Percentiles rank a stretch among this genome's conserved stretches.
Evolutionary conservation across 305 asterid genomes (phyloP).

Genomic region (Vinca major): DNA sequence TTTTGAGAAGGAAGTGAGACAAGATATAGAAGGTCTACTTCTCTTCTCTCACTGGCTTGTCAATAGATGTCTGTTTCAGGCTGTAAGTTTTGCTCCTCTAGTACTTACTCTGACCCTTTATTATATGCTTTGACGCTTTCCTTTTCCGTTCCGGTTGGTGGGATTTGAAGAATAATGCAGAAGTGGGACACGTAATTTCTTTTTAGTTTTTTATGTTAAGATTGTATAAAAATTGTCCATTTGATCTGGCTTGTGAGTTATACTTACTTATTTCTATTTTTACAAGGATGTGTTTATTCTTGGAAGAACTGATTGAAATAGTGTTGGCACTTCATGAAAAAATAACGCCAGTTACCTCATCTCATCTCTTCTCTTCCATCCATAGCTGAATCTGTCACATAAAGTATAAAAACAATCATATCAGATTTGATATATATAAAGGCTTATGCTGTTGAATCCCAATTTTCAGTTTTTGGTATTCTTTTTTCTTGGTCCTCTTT

Average conservation of each 20-base stretch:
- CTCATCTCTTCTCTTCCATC: not conserved
- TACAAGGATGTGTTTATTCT: not conserved
- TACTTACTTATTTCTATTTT: not conserved
- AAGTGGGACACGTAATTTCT: not conserved
- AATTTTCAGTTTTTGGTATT: not conserved
- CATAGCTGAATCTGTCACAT: not conserved
- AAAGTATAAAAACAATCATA: not conserved
- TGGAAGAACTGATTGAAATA: not conserved
- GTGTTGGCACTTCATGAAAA: not conserved
- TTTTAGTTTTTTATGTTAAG: not conserved
- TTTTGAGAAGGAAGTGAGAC: not conserved
- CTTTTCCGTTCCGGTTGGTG: not conserved
- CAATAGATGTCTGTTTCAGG: not conserved
- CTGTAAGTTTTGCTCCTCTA: not conserved
- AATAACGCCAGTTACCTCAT: not conserved
- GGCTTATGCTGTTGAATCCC: not conserved
- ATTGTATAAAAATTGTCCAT: not conserved
- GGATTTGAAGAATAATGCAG: not conserved
- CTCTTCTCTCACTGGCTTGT: not conserved
- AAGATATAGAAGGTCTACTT: not conserved
- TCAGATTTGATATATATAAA: not conserved
- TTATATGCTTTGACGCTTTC: not conserved
- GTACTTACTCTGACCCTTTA: not conserved
- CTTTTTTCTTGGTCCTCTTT: not conserved
- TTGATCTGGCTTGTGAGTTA: not conserved